Conservation (phyloP, 2,329 filamentous ascomycete genomes). For the Thermochaetoides dissita region DNA sequence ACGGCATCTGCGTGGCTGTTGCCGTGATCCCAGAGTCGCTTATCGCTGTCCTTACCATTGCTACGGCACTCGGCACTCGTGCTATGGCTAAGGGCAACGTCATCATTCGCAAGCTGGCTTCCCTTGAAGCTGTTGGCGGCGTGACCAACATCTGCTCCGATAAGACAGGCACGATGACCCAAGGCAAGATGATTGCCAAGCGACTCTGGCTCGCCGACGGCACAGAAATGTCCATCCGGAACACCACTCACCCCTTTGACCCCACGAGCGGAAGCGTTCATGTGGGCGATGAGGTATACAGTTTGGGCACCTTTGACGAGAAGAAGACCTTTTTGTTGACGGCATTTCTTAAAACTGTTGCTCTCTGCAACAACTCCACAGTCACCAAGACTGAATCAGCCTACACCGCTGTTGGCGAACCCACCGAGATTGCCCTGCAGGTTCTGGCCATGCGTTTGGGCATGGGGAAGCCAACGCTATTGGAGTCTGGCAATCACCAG, state of each 20-base stretch:
- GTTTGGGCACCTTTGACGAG: conserved; percentile 19
- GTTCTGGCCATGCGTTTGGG: conserved; percentile 59
- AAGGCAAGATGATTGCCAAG: conserved; percentile 52
- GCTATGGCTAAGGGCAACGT: conserved; percentile 42
- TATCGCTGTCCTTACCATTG: conserved; percentile 50
- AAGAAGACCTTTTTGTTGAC: conserved; percentile 22
- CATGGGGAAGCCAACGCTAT: conserved; percentile 29
- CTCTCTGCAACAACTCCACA: conserved; percentile 47
- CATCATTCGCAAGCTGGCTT: conserved; percentile 45
- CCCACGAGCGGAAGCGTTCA: conserved; percentile 40
- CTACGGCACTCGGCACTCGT: conserved; percentile 42
- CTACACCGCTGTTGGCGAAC: conserved; percentile 51
- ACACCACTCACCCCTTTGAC: conserved; percentile 45
- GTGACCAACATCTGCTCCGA: conserved; percentile 60
- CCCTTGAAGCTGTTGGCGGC: conserved; percentile 52
- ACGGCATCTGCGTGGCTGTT: conserved; percentile 34
- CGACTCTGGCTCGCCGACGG: conserved; percentile 47
- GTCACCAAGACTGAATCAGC: conserved; percentile 33
- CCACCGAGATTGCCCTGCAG: conserved; percentile 61
- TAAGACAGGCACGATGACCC: conserved; percentile 55
- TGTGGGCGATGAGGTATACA: conserved; percentile 7
- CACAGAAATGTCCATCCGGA: conserved; percentile 37
- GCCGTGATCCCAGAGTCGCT: conserved; percentile 42
- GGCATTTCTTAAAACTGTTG: conserved; percentile 38
- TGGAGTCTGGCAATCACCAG: conserved; percentile 24